phyloP scores from a whole-genome alignment of 1,284 basidiomycete genomes.

The Agaricales sp. region DNA sequence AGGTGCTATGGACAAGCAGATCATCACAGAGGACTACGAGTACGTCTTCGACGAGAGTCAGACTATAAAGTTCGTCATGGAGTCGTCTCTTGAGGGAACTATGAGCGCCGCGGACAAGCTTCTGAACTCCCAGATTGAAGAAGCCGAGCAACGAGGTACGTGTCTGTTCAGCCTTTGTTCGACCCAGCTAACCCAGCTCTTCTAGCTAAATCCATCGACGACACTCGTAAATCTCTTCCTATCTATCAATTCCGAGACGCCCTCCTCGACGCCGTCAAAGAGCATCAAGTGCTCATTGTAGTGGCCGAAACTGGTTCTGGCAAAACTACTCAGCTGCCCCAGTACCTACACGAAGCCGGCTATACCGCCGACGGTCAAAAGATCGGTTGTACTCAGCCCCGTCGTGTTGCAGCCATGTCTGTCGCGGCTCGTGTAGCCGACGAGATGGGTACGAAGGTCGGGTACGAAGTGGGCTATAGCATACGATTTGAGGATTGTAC shows the following conservation, averaged over 20 bases:
- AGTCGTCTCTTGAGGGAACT: slow-evolving; percentile 65
- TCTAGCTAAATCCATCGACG: slow-evolving; percentile 77
- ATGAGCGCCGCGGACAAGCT: slow-evolving; percentile 85
- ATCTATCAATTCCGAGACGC: slow-evolving; percentile 83
- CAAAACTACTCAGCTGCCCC: slow-evolving; percentile 97
- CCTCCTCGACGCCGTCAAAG: slow-evolving; percentile 80
- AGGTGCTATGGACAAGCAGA: slow-evolving; percentile 82
- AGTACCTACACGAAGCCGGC: slow-evolving; percentile 96
- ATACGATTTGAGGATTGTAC: slow-evolving; percentile 99
- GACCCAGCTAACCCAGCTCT: slow-evolving; percentile 6
- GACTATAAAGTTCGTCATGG: slow-evolving; percentile 93
- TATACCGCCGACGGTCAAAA: slow-evolving; percentile 85
- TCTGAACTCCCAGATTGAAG: slow-evolving; percentile 82
- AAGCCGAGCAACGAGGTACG: slow-evolving; percentile 83
- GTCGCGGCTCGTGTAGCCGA: slow-evolving; percentile 98
- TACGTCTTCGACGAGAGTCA: slow-evolving; percentile 98
- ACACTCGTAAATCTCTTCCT: slow-evolving; percentile 85
- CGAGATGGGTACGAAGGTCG: slow-evolving; percentile 95
- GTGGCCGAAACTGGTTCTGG: slow-evolving; percentile 94
- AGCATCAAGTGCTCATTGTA: slow-evolving; percentile 89
- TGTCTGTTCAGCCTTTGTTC: background rate
- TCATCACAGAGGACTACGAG: slow-evolving; percentile 81
- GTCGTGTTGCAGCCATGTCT: slow-evolving; percentile 98
- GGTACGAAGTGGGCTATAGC: slow-evolving; percentile 96
- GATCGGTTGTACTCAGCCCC: slow-evolving; percentile 96